phyloP scores from a whole-genome alignment of 163 green algal genomes.

The Smithsoniella earleae region DNA sequence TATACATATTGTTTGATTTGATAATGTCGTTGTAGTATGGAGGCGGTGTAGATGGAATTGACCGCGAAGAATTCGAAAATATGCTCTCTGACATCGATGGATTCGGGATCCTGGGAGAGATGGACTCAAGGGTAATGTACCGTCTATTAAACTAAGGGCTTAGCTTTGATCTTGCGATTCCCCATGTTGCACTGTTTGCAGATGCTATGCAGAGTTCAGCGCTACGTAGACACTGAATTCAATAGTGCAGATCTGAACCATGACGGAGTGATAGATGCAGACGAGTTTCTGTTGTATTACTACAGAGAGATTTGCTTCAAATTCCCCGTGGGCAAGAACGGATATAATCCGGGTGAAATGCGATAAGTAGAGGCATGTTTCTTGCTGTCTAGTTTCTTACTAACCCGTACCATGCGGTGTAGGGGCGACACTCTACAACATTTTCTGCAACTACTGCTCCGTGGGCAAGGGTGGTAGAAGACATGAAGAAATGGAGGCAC shows the following conservation, averaged over 20 bases:
- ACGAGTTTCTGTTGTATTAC: conserved; percentile 52
- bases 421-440: conserved; percentile 47
- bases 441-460: conserved; percentile 48
- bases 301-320: conserved; percentile 51
- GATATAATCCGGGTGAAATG: conserved; percentile 33
- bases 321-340: conserved; percentile 42
- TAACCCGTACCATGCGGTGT: neutral
- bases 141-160: neutral
- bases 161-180: neutral
- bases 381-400: too few species aligned
- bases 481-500: conserved; percentile 41
- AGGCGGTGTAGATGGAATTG: conserved; percentile 15
- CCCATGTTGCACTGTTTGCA: conserved; percentile 25
- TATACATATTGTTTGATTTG: too few species aligned
- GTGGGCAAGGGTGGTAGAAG: conserved; percentile 34
- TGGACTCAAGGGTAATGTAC: neutral
- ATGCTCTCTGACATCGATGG: conserved; percentile 42
- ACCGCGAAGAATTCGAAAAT: conserved; percentile 37
- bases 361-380: too few species aligned
- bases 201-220: conserved; percentile 27
- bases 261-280: conserved; percentile 42
- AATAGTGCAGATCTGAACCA: conserved; percentile 40
- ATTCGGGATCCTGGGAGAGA: conserved; percentile 29
- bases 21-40: conserved; percentile 10
- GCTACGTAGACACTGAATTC: conserved; percentile 40